Base-by-base conservation (phyloP, 306 rosid genomes). In the Cucurbita ficifolia region DNA sequence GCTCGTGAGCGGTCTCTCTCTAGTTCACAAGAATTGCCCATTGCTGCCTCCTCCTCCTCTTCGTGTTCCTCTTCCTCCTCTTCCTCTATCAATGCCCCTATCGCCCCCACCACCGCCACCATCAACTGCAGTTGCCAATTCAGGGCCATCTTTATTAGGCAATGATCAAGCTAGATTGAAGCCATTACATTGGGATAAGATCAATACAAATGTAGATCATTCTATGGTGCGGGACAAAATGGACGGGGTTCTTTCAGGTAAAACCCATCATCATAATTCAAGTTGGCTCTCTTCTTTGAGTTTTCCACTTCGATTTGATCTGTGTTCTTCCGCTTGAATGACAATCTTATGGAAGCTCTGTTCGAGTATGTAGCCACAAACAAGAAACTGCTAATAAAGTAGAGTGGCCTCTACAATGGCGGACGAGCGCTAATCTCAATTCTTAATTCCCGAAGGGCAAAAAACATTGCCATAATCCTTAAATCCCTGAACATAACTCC, bases 161-260 rank as follows among this genome's bases (percentile, higher is more conserved):
- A 45, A 58, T 43, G 63, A 58, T 74, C 38, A 74, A n/a, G 40
- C 49, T 43, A 90, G 78, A 87, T 77, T 90, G 76, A 92, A 90
- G 82, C 96, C 96, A 46, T 81, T 92, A 64, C 96, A 88, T 61
- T 90, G 98, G 98, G 98, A 92, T 82, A 92, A 92, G 84, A 96
- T 90, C 59, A 78, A 61, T 43, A 90, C 96, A 5, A 87, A 79
- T 75, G 92, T 79, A 76, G 93, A 90, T 81, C 98, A 86, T 77
- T 84, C 92, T 52, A 86, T 87, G 67, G 97, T 88, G 58, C 88
- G 96, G 96, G 89, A 91, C 81, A 84, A 86, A 85, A 84, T 82
- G 79, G 84, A 63, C 91, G 85, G 55, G 96, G 96, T 22, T 88
- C 96, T 73, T 87, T 90, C 77, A 40, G 91, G 98, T 87, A 87